Conservation (phyloP, 768 basidiomycete species). For the Lactarius quietus region DNA sequence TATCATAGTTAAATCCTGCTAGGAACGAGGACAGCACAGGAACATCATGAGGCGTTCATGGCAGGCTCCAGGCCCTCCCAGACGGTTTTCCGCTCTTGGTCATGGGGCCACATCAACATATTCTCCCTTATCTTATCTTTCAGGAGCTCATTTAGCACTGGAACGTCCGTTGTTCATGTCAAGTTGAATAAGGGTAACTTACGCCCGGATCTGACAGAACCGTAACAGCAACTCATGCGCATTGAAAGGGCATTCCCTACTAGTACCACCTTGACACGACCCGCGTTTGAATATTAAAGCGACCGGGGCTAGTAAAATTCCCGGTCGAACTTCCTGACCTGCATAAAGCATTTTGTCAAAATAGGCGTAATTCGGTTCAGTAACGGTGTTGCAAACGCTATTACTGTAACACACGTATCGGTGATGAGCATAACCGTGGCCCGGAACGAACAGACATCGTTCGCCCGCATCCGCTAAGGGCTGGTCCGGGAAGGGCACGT, state of each 20-base stretch:
- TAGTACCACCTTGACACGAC: no score
- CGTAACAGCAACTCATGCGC: no score
- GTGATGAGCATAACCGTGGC: neutral
- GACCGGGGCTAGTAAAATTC: neutral
- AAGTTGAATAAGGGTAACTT: neutral
- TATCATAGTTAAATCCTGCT: neutral
- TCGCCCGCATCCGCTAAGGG: no score
- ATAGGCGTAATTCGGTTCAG: no score
- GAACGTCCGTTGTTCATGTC: neutral
- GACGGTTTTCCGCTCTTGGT: neutral
- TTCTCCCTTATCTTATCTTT: neutral
- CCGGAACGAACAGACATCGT: no score
- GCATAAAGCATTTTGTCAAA: no score
- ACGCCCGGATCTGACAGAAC: neutral
- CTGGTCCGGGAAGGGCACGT: neutral
- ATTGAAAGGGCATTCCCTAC: no score
- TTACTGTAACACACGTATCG: neutral
- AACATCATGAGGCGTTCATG: neutral
- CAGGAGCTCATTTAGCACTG: no score
- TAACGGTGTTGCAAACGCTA: neutral
- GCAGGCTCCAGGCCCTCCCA: neutral
- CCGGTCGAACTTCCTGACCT: neutral
- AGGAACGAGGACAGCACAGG: neutral
- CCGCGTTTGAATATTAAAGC: no score
- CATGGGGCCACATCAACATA: neutral